Base-by-base conservation (phyloP, 768 basidiomycete genomes). In the Tricholoma matsutake region DNA sequence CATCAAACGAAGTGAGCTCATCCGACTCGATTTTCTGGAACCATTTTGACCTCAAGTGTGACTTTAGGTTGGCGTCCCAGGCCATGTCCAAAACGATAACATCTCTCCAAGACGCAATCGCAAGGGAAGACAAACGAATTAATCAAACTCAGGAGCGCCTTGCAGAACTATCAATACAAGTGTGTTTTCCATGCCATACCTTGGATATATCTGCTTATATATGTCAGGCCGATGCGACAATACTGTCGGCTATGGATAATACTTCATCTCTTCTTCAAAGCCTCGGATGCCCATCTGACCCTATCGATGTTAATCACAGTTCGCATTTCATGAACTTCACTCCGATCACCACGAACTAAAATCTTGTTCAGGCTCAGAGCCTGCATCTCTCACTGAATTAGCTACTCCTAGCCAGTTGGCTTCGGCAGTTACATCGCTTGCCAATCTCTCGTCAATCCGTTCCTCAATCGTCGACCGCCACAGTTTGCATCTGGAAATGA, bases 1-100 rank as follows among this genome's bases (percentile, higher is more conserved):
- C 64, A 64, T 10, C 65, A 67, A n/a, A 69, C 68, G 6, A 76
- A 71, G 76, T 78, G 41, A 5, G 71, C 25, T 11, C 31, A n/a
- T 18, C 29, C 2, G 20, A 22, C 8, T 59, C n/a, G 29, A 43
- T 16, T 31, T 18, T 29, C 2, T 9, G 29, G 13, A 31, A 28
- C 56, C 16, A 56, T 39, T 43, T 31, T 3, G 6, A 55, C 34
- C n/a, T 32, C 37, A 56, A 52, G 35, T 39, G 8, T 31, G 43
- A 18, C 16, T 49, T 6, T 53, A 73, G 75, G 61, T 18, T 64
- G 3, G 71, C 71, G 1, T 65, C 65, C 18, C 69, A 74, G 53
- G 61, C 65, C 9, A 41, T 70, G 35, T 52, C 66, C 14, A 58
- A 70, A 45, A 65, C 73, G 2, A 63, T 72, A 25, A 65, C 68